Conservation (phyloP, 805 yeast genomes). For the Suhomyces sp. region DNA sequence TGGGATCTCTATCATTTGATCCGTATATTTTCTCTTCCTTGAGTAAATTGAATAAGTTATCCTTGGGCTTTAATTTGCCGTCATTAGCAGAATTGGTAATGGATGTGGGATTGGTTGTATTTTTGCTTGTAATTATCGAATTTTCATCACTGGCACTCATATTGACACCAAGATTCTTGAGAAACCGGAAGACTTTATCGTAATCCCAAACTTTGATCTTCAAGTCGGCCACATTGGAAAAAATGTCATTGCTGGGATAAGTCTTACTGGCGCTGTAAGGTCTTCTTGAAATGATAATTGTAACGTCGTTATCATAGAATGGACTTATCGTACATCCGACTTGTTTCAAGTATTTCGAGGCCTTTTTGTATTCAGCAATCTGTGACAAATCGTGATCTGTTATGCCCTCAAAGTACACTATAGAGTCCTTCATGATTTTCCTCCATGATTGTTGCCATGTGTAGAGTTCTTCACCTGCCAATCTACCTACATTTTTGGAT, state of each 20-base stretch:
- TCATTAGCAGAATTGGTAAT: background rate
- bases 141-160: conserved; percentile 3
- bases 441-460: conserved; percentile 69
- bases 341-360: conserved; percentile 41
- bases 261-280: conserved; percentile 36
- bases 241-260: conserved; percentile 57
- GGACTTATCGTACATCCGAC: conserved; percentile 48
- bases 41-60: conserved; percentile 49
- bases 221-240: conserved; percentile 56
- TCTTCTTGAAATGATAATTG: conserved; percentile 77
- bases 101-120: conserved; percentile 1
- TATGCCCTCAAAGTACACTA: conserved; percentile 60
- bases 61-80: conserved; percentile 10
- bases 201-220: conserved; percentile 83
- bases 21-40: conserved; percentile 85
- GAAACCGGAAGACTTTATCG: conserved; percentile 79
- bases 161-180: conserved; percentile 53
- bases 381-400: conserved; percentile 35
- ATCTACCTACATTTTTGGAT: conserved; percentile 18
- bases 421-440: conserved; percentile 54
- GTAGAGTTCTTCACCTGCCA: conserved; percentile 45
- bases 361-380: conserved; percentile 39
- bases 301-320: conserved; percentile 53
- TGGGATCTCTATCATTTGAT: conserved; percentile 84
- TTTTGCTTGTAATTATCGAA: background rate